Evolutionary conservation across 2,329 filamentous ascomycete genomes (phyloP), one percentile per base, ranked within the genome.

Genomic region (Phoma sp.): DNA sequence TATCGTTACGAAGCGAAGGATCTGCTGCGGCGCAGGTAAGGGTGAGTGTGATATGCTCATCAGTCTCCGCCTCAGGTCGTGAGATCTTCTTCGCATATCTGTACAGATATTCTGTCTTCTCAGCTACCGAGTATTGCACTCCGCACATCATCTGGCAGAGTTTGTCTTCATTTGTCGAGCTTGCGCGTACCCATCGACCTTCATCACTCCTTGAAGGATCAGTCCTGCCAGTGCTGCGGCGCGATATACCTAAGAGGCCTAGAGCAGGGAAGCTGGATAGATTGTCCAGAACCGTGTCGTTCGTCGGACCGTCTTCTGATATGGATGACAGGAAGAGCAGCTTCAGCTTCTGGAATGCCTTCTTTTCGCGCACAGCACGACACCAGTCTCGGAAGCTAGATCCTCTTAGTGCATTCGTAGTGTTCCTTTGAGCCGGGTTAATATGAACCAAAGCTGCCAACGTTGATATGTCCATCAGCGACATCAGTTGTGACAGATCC

Each of bases 351-450:
- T 12, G 20, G 9, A 46, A 40, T 6, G 48, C 48, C 2, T 34
- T 23, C 17, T 46, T 52, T 20, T 52, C 48, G 15, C 10, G 15
- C 10, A 38, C 48, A n/a, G 42, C 48, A 7, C 42, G 48, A 21
- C 34, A n/a, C 48, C 48, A 52, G 29, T 28, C 38, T 3, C 42
- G 48, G 17, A 52, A 2, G n/a, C 26, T 23, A 7, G 17, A n/a
- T 9, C 12, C 42, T 4, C 23, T 29, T 11, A 46, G 18, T n/a
- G 42, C 15, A 3, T 28, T n/a, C n/a, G n/a, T n/a, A 1, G 2
- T 5, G 4, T 17, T 15, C 17, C 26, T 15, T 14, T 34, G 40
- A 7, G 33, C 12, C 11, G 26, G n/a, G 21, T 32, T 25, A 11
- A 32, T 9, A 9, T 46, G 40, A 4, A 52, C 17, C 20, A 52